Percentiles rank a stretch among this genome's conserved stretches.
Evolutionary conservation across 768 basidiomycete species (phyloP).

Genomic region (Hericium erinaceus): DNA sequence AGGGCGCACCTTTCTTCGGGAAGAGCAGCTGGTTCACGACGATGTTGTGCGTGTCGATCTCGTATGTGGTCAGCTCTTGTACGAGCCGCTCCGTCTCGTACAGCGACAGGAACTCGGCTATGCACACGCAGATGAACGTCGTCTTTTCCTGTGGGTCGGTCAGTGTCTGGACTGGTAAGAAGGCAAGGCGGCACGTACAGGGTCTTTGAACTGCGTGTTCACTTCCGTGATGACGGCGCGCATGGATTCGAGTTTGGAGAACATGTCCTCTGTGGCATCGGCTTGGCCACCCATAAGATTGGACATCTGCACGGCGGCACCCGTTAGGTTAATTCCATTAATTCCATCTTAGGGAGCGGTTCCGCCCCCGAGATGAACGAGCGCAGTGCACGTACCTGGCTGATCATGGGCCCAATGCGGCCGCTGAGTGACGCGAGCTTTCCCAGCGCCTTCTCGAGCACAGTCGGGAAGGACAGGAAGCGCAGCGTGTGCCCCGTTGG

Average conservation of each 20-base stretch:
- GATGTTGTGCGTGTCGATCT: constrained; percentile 98
- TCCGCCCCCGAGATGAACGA: neutral
- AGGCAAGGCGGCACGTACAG: constrained; percentile 41
- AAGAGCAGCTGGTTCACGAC: constrained; percentile 96
- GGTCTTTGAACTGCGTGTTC: constrained; percentile 98
- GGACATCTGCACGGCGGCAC: constrained; percentile 56
- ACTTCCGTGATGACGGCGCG: constrained; percentile 95
- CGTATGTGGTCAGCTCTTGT: constrained; percentile 88
- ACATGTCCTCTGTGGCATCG: constrained; percentile 95
- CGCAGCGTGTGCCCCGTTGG: constrained; percentile 98
- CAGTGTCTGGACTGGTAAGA: neutral
- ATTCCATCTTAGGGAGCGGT: neutral
- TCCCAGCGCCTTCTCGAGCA: constrained; percentile 93
- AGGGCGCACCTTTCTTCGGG: constrained; percentile 49
- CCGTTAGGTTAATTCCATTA: neutral
- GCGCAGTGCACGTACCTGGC: constrained; percentile 39
- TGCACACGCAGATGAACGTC: constrained; percentile 97
- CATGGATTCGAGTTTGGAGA: constrained; percentile 96
- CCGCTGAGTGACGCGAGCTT: constrained; percentile 92
- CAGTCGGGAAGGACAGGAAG: constrained; percentile 97
- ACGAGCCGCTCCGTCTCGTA: constrained; percentile 99
- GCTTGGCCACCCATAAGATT: constrained; percentile 92
- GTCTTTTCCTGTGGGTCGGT: constrained; percentile 72
- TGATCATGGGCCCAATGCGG: constrained; percentile 94
- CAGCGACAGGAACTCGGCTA: constrained; percentile 94